These are phyloP conservation scores for Penicillium arizonense DNA, from an alignment of 495 filamentous ascomycete genomes.

Conservation along the genomic window DNA sequence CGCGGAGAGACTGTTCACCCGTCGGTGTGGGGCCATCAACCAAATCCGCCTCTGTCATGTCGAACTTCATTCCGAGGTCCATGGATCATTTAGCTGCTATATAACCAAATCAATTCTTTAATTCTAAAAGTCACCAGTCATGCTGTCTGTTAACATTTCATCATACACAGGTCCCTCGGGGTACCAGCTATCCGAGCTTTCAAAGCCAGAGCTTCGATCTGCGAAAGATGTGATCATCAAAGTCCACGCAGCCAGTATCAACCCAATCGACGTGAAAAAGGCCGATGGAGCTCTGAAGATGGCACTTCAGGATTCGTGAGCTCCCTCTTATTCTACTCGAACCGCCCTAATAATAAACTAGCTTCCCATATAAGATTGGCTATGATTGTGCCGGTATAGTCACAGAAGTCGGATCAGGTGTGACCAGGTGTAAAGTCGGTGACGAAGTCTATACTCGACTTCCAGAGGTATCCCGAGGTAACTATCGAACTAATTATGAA, in stretches of 20 bases:
- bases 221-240: slow-evolving; percentile 49
- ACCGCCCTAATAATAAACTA: not conserved
- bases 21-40: not conserved
- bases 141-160: slow-evolving; percentile 43
- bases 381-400: slow-evolving; percentile 46
- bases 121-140: slow-evolving; percentile 8
- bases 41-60: not conserved
- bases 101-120: not conserved
- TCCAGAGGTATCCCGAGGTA: slow-evolving; percentile 20
- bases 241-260: slow-evolving; percentile 45
- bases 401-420: slow-evolving; percentile 36
- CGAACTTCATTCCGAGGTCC: not conserved
- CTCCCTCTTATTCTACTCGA: not conserved
- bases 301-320: slow-evolving; percentile 19
- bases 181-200: slow-evolving; percentile 39
- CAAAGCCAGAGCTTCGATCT: slow-evolving; percentile 36
- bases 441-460: slow-evolving; percentile 46
- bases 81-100: not conserved
- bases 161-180: slow-evolving; percentile 37
- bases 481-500: not conserved
- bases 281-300: slow-evolving; percentile 29
- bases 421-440: slow-evolving; percentile 40
- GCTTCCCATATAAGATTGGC: slow-evolving; percentile 38
- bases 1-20: slow-evolving; percentile 1
- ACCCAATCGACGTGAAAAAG: slow-evolving; percentile 49